These are phyloP conservation scores for Xylariaceae sp. DNA, from an alignment of 2,329 filamentous ascomycete species.

Conservation along the genomic window DNA sequence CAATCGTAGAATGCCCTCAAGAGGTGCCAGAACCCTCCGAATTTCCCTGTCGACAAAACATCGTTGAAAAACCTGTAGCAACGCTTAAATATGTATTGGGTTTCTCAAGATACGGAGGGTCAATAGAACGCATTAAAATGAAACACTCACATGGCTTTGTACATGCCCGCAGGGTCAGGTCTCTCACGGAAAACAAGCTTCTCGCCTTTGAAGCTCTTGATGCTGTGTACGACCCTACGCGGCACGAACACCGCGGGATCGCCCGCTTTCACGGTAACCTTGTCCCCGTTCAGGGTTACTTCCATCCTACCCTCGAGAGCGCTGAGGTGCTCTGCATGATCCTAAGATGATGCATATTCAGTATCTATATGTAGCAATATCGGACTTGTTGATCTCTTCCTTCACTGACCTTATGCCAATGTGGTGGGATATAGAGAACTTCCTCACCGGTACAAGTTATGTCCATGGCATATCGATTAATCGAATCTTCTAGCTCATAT, in stretches of 20 bases:
- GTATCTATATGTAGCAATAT: neutral
- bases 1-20: constrained; percentile 22
- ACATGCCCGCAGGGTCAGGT: constrained; percentile 18
- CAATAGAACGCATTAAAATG: neutral
- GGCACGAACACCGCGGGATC: constrained; percentile 16
- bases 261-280: constrained; percentile 15
- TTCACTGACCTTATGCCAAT: constrained; percentile 26
- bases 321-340: constrained; percentile 19
- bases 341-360: constrained; percentile 7
- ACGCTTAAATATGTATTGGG: neutral
- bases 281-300: constrained; percentile 17
- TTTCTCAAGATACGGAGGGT: neutral
- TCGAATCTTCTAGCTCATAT: constrained; percentile 18
- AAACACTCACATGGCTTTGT: constrained; percentile 19
- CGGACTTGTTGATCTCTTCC: neutral
- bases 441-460: constrained; percentile 20
- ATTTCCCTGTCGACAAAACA: constrained; percentile 11
- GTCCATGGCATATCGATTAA: constrained; percentile 22
- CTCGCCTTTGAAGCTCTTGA: constrained; percentile 16
- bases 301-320: constrained; percentile 20
- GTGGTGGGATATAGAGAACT: constrained; percentile 11
- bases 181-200: constrained; percentile 17
- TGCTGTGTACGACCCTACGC: constrained; percentile 17
- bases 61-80: constrained; percentile 25
- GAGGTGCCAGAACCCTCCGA: constrained; percentile 15